Evolutionary conservation across 148 eudicot species (phyloP), one percentile per base, ranked within the genome.

Genomic region (Fagopyrum esculentum): DNA sequence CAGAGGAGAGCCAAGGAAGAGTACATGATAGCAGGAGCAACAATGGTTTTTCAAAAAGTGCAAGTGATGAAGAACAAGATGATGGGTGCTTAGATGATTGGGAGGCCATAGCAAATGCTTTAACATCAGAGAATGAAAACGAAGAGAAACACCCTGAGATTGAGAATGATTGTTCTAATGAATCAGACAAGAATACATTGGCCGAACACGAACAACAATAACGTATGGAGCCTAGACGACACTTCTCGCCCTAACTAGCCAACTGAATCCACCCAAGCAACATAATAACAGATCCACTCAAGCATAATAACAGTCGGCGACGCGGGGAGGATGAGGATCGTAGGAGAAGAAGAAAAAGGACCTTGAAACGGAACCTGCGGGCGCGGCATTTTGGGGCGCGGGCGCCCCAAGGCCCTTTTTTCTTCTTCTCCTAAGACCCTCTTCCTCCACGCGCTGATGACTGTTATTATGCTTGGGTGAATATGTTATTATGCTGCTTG

Each of bases 41-140:
- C 74, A 79, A 83, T 40, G 80, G 80, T 51, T 80, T 78, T 68
- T 86, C 86, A 0, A 87, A 87, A 49, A 79, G 85, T 74, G 71
- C 82, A 50, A 81, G 84, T 2, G 98, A 83, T 59, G 97, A 88
- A 51, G 97, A 90, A 13, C 9, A 47, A 22, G 89, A 88, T 45
- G 88, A 86, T 52, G 86, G 80, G 12, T 87, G 93, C 77, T 81
- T 89, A 64, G 90, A 89, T 73, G 88, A 87, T 79, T 93, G 98
- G 98, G 98, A 93, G 79, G 88, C 90, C 7, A 63, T 92, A 55
- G n/a, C 90, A 45, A 91, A 92, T 87, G 93, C 88, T 71, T 80
- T 88, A 72, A 79, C 83, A 9, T 84, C 81, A 44, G 61, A 47
- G 4, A 35, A n/a, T 78, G n/a, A 15, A 30, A 60, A 60, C 22